Evolutionary conservation across 192 early-diverging fungal species (phyloP).

Genomic region (Rhizophlyctis rosea): DNA sequence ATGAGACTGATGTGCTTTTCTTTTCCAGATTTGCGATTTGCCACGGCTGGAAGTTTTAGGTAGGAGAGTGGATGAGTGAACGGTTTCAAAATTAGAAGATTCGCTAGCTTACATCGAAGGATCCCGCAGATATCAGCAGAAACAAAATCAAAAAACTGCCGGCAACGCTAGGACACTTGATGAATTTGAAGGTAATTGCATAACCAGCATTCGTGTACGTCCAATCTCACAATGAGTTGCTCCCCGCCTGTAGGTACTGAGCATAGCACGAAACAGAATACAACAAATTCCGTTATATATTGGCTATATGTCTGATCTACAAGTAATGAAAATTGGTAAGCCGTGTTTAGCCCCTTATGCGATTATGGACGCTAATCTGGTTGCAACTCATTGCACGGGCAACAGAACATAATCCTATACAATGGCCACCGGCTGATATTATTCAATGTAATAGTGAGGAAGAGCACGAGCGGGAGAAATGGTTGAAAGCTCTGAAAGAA

Average conservation of each 20-base stretch:
- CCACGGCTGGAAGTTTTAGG: slow-evolving; percentile 34
- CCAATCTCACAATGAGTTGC: background rate
- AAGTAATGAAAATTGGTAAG: slow-evolving; percentile 41
- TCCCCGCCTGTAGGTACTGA: slow-evolving; percentile 21
- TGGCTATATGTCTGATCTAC: slow-evolving; percentile 24
- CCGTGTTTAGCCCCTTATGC: background rate
- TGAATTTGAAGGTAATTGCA: slow-evolving; percentile 25
- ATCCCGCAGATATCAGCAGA: slow-evolving; percentile 30
- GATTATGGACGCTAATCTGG: background rate
- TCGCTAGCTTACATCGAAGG: background rate
- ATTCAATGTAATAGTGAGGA: slow-evolving; percentile 16
- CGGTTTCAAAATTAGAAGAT: slow-evolving; percentile 4
- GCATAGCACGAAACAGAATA: slow-evolving; percentile 34
- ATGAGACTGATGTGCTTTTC: slow-evolving; percentile 3
- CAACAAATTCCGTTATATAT: slow-evolving; percentile 32
- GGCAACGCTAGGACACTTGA: slow-evolving; percentile 26
- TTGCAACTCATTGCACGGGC: background rate
- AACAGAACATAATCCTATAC: slow-evolving; percentile 37
- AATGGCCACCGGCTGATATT: slow-evolving; percentile 39
- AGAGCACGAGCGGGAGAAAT: slow-evolving; percentile 3
- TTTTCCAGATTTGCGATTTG: slow-evolving; percentile 26
- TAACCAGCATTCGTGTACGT: no score
- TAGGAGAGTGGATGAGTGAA: background rate
- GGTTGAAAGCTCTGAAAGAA: slow-evolving; percentile 19
- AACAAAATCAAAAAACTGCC: slow-evolving; percentile 42